phyloP scores from a whole-genome alignment of 495 filamentous ascomycete species.

The Talaromyces wortmannii region DNA sequence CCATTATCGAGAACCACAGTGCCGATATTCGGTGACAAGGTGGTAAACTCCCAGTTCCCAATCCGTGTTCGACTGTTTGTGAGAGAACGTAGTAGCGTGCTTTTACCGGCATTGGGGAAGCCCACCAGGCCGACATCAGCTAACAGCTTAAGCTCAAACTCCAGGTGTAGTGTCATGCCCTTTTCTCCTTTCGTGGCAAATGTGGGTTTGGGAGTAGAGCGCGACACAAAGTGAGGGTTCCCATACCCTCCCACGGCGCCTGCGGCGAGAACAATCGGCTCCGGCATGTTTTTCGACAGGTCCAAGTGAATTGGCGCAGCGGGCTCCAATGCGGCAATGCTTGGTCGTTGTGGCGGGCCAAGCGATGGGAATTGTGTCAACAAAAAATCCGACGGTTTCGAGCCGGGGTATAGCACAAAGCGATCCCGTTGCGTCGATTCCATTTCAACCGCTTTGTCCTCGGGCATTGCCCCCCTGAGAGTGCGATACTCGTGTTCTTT shows the following conservation, averaged over 20 bases:
- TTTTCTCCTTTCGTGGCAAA: conserved; percentile 83
- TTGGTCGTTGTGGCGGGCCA: conserved; percentile 47
- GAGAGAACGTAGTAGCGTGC: conserved; percentile 80
- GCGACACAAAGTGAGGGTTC: conserved; percentile 85
- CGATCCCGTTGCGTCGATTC: conserved; percentile 47
- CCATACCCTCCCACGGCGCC: conserved; percentile 86
- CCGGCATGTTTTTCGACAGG: conserved; percentile 70
- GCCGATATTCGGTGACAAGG: conserved; percentile 86
- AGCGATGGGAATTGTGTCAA: conserved; percentile 52
- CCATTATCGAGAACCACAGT: conserved; percentile 86
- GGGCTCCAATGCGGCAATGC: conserved; percentile 56
- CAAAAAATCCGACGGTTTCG: conserved; percentile 59
- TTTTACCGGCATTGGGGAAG: conserved; percentile 93
- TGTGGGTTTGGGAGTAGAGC: conserved; percentile 60
- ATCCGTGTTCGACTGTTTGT: conserved; percentile 81
- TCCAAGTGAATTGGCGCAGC: conserved; percentile 71
- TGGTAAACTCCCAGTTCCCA: conserved; percentile 96
- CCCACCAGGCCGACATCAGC: conserved; percentile 94
- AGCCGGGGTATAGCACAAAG: conserved; percentile 79
- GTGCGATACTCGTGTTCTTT: conserved; percentile 32
- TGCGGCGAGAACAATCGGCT: conserved; percentile 82
- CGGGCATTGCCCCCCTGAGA: conserved; percentile 19
- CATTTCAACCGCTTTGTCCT: conserved; percentile 22
- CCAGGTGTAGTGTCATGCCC: conserved; percentile 68
- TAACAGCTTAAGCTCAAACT: conserved; percentile 89